Conservation (phyloP, 2,329 filamentous ascomycete species). For the Diaporthe australafricana region DNA sequence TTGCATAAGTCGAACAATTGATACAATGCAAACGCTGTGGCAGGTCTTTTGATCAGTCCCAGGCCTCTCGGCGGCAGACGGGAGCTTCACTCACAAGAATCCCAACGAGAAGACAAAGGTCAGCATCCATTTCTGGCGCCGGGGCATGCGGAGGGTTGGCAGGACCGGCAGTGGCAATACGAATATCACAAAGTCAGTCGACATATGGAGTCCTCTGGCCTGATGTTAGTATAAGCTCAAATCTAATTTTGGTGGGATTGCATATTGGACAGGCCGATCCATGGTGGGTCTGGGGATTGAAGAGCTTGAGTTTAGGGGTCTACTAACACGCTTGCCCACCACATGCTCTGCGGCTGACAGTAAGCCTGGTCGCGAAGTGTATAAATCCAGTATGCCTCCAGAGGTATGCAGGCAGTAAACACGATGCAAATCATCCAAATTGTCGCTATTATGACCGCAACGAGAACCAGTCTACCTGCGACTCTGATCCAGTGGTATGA, state of each 20-base stretch:
- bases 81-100: slow-evolving; percentile 48
- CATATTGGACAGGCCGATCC: too few species aligned
- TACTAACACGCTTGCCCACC: slow-evolving; percentile 40
- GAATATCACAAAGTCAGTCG: slow-evolving; percentile 44
- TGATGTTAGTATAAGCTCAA: background rate
- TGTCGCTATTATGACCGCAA: slow-evolving; percentile 42
- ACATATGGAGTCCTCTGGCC: slow-evolving; percentile 40
- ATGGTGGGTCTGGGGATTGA: background rate
- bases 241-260: background rate
- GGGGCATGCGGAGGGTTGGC: slow-evolving; percentile 55
- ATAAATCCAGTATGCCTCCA: slow-evolving; percentile 47
- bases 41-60: background rate
- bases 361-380: slow-evolving; percentile 28
- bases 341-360: slow-evolving; percentile 32
- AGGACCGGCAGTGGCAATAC: slow-evolving; percentile 56
- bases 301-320: too few species aligned
- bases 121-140: slow-evolving; percentile 53
- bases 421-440: slow-evolving; percentile 44
- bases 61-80: background rate
- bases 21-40: slow-evolving; percentile 50
- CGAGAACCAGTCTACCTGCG: slow-evolving; percentile 43
- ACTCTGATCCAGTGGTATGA: slow-evolving; percentile 46
- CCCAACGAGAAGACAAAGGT: slow-evolving; percentile 55
- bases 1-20: slow-evolving; percentile 47
- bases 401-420: slow-evolving; percentile 46